These are phyloP conservation scores for Acrodontium crateriforme DNA, from an alignment of 2,329 filamentous ascomycete genomes.

Conservation along the genomic window DNA sequence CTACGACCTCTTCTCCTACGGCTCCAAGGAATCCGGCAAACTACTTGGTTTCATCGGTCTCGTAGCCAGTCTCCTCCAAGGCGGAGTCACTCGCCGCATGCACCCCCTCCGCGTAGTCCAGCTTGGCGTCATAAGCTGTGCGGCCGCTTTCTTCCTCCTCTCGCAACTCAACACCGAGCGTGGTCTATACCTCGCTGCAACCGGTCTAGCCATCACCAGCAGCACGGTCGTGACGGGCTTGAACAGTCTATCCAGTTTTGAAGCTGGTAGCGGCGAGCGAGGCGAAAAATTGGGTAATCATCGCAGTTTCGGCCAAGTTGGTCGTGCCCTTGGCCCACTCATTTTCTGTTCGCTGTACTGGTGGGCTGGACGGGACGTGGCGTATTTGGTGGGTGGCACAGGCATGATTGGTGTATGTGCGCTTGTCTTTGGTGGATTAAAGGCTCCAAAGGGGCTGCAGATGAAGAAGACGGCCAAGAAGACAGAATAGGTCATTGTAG, in stretches of 20 bases:
- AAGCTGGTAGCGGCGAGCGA: conserved; percentile 65
- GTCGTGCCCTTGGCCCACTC: conserved; percentile 72
- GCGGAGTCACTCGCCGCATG: conserved; percentile 74
- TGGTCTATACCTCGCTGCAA: conserved; percentile 68
- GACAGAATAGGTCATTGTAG: too few species aligned
- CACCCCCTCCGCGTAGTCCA: conserved; percentile 69
- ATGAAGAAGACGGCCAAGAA: conserved; percentile 1
- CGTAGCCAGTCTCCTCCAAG: conserved; percentile 82
- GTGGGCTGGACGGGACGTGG: conserved; percentile 85
- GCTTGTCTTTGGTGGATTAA: conserved; percentile 58
- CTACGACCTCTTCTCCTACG: conserved; percentile 79
- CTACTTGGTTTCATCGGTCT: conserved; percentile 85
- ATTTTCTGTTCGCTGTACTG: conserved; percentile 93
- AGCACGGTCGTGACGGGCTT: conserved; percentile 90
- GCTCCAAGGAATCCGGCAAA: conserved; percentile 64
- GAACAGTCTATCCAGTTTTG: conserved; percentile 83
- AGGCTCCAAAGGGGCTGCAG: conserved; percentile 37
- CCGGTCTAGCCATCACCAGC: conserved; percentile 74
- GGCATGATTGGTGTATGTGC: conserved; percentile 64
- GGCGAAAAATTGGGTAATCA: conserved; percentile 78
- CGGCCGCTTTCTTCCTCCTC: conserved; percentile 68
- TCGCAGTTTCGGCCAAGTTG: conserved; percentile 69
- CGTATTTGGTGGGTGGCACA: conserved; percentile 66
- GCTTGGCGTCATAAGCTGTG: conserved; percentile 62
- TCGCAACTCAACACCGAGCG: conserved; percentile 52